Evolutionary conservation across 2,329 filamentous ascomycete genomes (phyloP).

Genomic region (Trichoderma sp.): DNA sequence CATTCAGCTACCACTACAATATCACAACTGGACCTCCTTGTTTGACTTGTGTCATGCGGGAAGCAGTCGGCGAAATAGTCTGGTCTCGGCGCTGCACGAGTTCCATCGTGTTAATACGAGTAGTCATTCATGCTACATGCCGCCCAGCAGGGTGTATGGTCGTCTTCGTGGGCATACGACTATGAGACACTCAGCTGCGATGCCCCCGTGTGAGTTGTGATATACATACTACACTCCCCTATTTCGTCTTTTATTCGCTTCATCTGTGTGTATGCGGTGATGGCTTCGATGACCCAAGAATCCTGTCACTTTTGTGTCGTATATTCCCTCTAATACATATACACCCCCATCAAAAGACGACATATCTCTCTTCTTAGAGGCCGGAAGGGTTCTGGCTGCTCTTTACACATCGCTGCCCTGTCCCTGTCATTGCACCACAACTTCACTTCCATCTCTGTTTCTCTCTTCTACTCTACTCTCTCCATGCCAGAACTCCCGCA

Average conservation of each 20-base stretch:
- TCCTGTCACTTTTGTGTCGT: neutral
- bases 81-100: neutral
- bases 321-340: neutral
- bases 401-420: neutral
- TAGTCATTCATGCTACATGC: neutral
- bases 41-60: neutral
- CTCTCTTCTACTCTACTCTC: neutral
- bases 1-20: neutral
- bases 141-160: neutral
- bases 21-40: neutral
- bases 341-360: neutral
- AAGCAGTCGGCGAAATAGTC: neutral
- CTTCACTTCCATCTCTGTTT: neutral
- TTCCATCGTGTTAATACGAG: neutral
- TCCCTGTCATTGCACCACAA: neutral
- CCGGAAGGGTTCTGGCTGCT: neutral
- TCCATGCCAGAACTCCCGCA: neutral
- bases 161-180: neutral
- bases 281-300: neutral
- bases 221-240: neutral
- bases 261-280: neutral
- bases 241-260: neutral
- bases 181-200: neutral
- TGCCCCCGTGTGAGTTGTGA: neutral
- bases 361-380: neutral